phyloP scores from a whole-genome alignment of 805 yeast species.

The Candida rishiriensis region DNA sequence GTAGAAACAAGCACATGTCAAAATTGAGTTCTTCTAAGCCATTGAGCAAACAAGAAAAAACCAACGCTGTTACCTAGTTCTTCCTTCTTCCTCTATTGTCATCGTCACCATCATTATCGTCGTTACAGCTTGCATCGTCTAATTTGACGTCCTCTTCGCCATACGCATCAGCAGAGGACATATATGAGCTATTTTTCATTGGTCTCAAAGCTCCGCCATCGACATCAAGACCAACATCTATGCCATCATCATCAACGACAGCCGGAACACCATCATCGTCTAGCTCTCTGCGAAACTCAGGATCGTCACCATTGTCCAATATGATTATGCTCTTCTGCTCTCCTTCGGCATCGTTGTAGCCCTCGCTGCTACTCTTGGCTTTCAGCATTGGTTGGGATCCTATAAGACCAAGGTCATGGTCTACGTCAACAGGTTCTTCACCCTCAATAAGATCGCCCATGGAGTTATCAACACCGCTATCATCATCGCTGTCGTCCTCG shows the following conservation, averaged over 20 bases:
- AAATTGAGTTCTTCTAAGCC: neutral
- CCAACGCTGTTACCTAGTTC: neutral
- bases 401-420: conserved; percentile 4
- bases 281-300: conserved; percentile 38
- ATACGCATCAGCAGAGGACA: neutral
- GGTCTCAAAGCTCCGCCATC: conserved; percentile 6
- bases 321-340: conserved; percentile 26
- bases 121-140: neutral
- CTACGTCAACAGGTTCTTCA: conserved; percentile 6
- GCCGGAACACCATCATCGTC: conserved; percentile 2
- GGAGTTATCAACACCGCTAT: conserved; percentile 20
- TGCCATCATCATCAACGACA: neutral
- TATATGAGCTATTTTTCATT: conserved; percentile 3
- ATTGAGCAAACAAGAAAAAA: neutral
- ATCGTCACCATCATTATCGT: conserved; percentile 2
- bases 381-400: conserved; percentile 13
- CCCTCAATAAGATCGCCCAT: conserved; percentile 23
- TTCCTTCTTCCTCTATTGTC: conserved; percentile 8
- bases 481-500: conserved; percentile 10
- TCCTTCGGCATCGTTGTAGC: too few relatives aligned
- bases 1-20: neutral
- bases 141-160: neutral
- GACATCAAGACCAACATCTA: conserved; percentile 4
- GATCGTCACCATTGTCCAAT: conserved; percentile 37
- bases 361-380: neutral